phyloP scores from a whole-genome alignment of 1,284 basidiomycete species.

The Microbotryum scabiosae region DNA sequence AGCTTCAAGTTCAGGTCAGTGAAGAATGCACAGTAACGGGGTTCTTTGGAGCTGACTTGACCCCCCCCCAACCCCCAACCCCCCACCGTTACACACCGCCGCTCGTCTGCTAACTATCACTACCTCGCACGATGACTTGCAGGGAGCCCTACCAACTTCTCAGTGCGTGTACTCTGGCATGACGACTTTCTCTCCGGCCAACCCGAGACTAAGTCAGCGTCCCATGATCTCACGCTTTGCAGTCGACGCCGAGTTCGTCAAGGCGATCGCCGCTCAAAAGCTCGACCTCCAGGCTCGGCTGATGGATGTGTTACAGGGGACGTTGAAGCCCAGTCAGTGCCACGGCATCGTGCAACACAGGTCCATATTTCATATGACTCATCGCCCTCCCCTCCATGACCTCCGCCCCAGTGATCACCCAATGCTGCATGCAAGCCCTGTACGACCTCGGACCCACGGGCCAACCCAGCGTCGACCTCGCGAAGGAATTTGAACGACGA shows the following conservation, averaged over 20 bases:
- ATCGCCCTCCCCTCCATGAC: not conserved
- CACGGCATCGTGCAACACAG: too few relatives aligned
- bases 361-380: not conserved
- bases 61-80: too few relatives aligned
- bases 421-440: conserved; percentile 84
- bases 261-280: conserved; percentile 58
- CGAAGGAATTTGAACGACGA: conserved; percentile 83
- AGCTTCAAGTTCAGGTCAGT: conserved; percentile 71
- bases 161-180: too few relatives aligned
- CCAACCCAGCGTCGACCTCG: conserved; percentile 71
- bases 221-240: not conserved
- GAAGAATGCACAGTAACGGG: too few relatives aligned
- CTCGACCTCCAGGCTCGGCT: conserved; percentile 68
- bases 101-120: not conserved
- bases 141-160: conserved; percentile 76
- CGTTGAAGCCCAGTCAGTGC: conserved; percentile 74
- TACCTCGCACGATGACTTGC: not conserved
- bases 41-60: too few relatives aligned
- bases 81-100: too few relatives aligned
- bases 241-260: conserved; percentile 83
- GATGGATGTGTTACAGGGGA: conserved; percentile 64
- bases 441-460: conserved; percentile 65
- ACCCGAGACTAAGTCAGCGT: too few relatives aligned
- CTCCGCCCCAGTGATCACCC: conserved; percentile 72
- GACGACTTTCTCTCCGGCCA: conserved; percentile 6